phyloP scores from a whole-genome alignment of 140 eudicot species.

The Senecio squalidus region DNA sequence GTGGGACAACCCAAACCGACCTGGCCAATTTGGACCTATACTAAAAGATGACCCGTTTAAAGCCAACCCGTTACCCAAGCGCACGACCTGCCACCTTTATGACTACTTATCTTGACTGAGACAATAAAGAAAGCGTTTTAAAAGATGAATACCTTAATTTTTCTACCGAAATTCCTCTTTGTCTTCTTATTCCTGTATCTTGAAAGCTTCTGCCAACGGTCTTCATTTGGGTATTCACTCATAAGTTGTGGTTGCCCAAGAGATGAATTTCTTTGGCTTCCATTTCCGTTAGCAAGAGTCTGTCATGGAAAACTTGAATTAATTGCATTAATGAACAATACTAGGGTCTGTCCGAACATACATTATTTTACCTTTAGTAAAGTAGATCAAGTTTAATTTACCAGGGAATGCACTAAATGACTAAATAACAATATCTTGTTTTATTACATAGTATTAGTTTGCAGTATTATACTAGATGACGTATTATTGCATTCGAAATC shows the following conservation, averaged over 20 bases:
- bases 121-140: background rate
- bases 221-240: conserved; percentile 44
- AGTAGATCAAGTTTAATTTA: too few relatives aligned
- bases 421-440: too few relatives aligned
- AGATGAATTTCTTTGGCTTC: conserved; percentile 46
- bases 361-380: too few relatives aligned
- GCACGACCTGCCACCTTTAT: background rate
- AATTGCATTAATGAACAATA: too few relatives aligned
- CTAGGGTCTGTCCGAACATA: too few relatives aligned
- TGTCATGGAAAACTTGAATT: conserved; percentile 54
- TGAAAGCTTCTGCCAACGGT: conserved; percentile 81
- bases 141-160: conserved; percentile 58
- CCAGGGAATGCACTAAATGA: too few relatives aligned
- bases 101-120: background rate
- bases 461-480: too few relatives aligned
- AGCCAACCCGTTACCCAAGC: background rate
- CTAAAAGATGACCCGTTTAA: background rate
- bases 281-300: conserved; percentile 60
- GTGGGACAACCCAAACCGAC: background rate
- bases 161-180: conserved; percentile 86
- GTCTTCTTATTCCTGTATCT: conserved; percentile 86
- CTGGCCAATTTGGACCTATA: background rate
- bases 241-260: conserved; percentile 36
- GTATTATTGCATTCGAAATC: too few relatives aligned
- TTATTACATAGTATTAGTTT: too few relatives aligned